Conservation (phyloP, 1,139 yeast species). For the Scheffersomyces cryptocercus region DNA sequence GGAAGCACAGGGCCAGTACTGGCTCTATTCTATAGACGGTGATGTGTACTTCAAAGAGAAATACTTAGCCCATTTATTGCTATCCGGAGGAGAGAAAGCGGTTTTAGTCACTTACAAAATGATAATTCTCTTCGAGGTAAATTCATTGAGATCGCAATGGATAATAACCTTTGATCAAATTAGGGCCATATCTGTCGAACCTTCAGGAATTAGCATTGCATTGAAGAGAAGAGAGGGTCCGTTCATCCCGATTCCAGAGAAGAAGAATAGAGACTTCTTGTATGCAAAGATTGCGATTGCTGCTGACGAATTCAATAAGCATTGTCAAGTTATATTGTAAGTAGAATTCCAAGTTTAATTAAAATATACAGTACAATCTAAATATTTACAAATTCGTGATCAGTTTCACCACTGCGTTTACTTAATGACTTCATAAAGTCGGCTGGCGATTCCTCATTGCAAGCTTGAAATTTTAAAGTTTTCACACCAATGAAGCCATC, state of each 20-base stretch:
- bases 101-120: constrained; percentile 74
- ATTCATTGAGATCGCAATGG: constrained; percentile 65
- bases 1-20: constrained; percentile 92
- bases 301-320: constrained; percentile 75
- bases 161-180: constrained; percentile 60
- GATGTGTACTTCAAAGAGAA: constrained; percentile 72
- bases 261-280: constrained; percentile 60
- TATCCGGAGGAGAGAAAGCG: constrained; percentile 79
- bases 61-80: constrained; percentile 81
- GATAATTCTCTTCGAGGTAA: constrained; percentile 70
- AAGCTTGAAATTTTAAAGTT: constrained; percentile 56
- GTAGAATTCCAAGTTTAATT: not conserved
- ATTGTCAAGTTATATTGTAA: constrained; percentile 44
- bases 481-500: constrained; percentile 42
- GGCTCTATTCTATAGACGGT: constrained; percentile 84
- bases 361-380: constrained; percentile 4
- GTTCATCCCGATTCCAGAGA: constrained; percentile 80
- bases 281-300: constrained; percentile 79
- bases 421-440: constrained; percentile 41
- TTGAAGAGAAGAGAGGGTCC: constrained; percentile 63
- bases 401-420: constrained; percentile 44
- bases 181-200: constrained; percentile 70
- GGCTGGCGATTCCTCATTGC: constrained; percentile 42
- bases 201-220: constrained; percentile 74
- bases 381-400: constrained; percentile 12